Evolutionary conservation across 495 filamentous ascomycete species (phyloP), one percentile per base, ranked within the genome.

Genomic region (Trichoderma parareesei): DNA sequence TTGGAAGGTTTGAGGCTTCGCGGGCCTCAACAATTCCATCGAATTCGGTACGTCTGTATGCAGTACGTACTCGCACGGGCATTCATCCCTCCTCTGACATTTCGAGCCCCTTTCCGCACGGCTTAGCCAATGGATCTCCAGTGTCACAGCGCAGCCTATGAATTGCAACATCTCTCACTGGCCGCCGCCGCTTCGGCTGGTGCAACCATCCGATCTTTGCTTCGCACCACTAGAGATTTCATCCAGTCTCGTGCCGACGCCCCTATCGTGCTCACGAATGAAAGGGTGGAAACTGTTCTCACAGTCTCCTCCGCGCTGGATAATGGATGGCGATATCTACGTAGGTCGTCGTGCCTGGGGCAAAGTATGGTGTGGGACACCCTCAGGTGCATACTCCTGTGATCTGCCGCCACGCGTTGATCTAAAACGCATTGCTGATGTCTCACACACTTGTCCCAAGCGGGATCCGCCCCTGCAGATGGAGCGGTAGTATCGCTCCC

Each of bases 341-440:
- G n/a, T 46, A 4, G 43, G 43, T 27, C 3, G 46, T 20, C n/a
- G 5, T 49, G 46, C n/a, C 9, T 8, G 7, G 18, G 4, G 46
- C 16, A 49, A 18, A 18, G 46, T 9, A n/a, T 49, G 46, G 46
- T 49, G 46, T 16, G 44, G 46, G 46, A 49, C 46, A 49, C 4
- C 1, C 40, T 41, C 40, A 18, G 43, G n/a, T 9, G 9, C 20
- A 57, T 37, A 10, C 53, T 57, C 53, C 53, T 35, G 20, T 57
- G 53, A 57, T 57, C 53, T 57, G 53, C 53, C 53, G 53, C 53
- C 53, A 57, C 53, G 53, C 53, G 37, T 57, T 49, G 14, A 33
- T 57, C 35, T 16, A 57, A 37, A 27, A 49, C 20, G 20, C 6
- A 49, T 49, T 57, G 27, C 53, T n/a, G 33, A 33, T 37, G 46